Base-by-base conservation (phyloP, 225 moss, liverwort and hornwort species). In the Rhytidiadelphus loreus region DNA sequence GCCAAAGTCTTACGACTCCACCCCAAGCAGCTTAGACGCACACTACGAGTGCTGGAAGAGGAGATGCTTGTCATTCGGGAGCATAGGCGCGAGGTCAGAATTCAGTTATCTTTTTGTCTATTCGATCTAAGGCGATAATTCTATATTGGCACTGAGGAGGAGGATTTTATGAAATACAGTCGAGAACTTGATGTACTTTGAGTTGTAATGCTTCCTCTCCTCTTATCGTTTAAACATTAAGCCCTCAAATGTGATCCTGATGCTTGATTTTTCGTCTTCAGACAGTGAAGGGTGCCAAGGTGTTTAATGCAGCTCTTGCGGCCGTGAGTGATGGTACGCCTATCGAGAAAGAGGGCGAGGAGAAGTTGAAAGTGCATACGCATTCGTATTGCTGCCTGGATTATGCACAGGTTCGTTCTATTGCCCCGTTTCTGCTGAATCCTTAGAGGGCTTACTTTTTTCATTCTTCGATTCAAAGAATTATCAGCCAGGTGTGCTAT, bases 301-400 rank as follows among this genome's bases (percentile, higher is more conserved):
- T 97, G 15, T 97, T 90, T 91, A 99, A 97, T 92, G 99, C 99
- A 79, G 99, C 99, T 28, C 86, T 96, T 92, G 99, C 99, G 41
- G 97, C 96, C 29, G 97, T 97, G 16, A 97, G 92, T 87, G 97
- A 95, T 78, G 92, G 91, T 63, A 81, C 85, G n/a, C 86, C 89
- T 72, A 81, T 75, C 22, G 96, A 96, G 87, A 95, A 94, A 87
- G 97, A 97, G 85, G 96, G 95, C 73, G 99, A 97, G 63, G 99
- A 99, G 93, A 99, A 99, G 88, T 90, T 93, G 85, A 99, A 99
- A 93, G 94, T 99, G 86, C 99, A 97, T 77, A 99, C 97, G 56
- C 96, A 99, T 87, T 96, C 99, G 58, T 99, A 99, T 92, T 99
- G 99, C 90, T 99, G 99, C 86, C 84, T 99, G 84, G 99, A 99